Evolutionary conservation across 805 yeast species (phyloP).

Genomic region (Nematodospora valgi): DNA sequence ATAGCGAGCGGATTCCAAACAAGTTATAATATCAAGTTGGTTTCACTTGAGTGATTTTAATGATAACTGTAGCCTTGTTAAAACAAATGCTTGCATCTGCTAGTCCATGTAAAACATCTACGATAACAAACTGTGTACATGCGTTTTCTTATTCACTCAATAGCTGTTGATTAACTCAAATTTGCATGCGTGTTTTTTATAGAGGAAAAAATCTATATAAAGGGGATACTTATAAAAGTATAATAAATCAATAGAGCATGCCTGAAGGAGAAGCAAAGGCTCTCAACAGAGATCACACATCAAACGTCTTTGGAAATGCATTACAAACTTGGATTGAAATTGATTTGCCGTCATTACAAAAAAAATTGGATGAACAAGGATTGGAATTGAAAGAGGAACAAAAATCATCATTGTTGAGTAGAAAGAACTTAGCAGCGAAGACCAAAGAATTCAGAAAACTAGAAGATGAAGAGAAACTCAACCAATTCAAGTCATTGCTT

Average conservation of each 20-base stretch:
- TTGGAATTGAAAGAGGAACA: slow-evolving; percentile 69
- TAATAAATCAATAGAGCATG: slow-evolving; percentile 2
- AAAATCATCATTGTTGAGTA: slow-evolving; percentile 57
- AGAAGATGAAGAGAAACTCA: slow-evolving; percentile 61
- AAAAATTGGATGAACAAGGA: slow-evolving; percentile 70
- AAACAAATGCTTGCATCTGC: too few relatives aligned
- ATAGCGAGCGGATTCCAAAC: too few relatives aligned
- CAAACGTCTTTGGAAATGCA: slow-evolving; percentile 49
- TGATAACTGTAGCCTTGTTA: too few relatives aligned
- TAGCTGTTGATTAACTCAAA: too few relatives aligned
- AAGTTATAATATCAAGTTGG: too few relatives aligned
- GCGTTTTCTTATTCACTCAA: too few relatives aligned
- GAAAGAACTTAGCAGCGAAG: slow-evolving; percentile 74
- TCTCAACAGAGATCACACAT: slow-evolving; percentile 5
- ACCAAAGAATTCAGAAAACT: slow-evolving; percentile 86
- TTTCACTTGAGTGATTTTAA: too few relatives aligned
- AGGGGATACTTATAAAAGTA: too few relatives aligned
- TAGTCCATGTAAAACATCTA: too few relatives aligned
- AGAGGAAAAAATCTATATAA: too few relatives aligned
- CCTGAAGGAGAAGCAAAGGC: slow-evolving; percentile 1
- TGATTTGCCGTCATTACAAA: slow-evolving; percentile 67
- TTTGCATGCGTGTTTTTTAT: too few relatives aligned
- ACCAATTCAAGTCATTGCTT: slow-evolving; percentile 62
- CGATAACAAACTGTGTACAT: too few relatives aligned
- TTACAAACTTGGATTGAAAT: slow-evolving; percentile 73